Base-by-base conservation (phyloP, 495 filamentous ascomycete species). In the Podospora pseudoanserina region DNA sequence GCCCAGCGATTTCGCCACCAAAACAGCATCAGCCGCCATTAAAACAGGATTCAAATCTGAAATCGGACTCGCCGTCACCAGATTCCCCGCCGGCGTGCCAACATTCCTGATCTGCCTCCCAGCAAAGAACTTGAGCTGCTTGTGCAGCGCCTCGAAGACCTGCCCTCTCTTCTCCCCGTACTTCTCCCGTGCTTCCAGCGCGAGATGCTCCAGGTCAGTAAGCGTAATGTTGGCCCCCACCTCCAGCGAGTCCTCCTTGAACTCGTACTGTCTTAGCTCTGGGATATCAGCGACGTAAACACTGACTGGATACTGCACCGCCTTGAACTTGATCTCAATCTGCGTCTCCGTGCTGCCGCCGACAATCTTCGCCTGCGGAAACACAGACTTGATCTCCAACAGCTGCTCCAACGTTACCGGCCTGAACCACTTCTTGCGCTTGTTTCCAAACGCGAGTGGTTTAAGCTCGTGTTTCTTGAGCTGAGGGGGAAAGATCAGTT, bases 241-340 rank as follows among this genome's bases (percentile, higher is more conserved):
- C 74, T 95, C 91, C 28, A 97, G 77, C 70, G 91, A 83, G 59
- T 95, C 89, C 19, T 93, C 90, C 28, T 90, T 81, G 74, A 99
- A 89, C 2, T 83, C 84, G 76, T 90, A 97, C 67, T 91, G 82
- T 27, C 91, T 82, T 58, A 99, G 80, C 78, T 98, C 95, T 1
- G 91, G 81, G 70, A 99, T 97, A 74, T 99, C 95, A 28, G 93
- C 93, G 16, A 98, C 88, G 75, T 90, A 98, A 0, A 99, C 94
- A 0, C 93, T 97, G 5, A 90, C 87, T 13, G 88, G 86, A 76
- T 97, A 99, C 72, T 92, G 88, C 86, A 96, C 88, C 2, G 88
- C 92, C 82, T 99, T 98, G 85, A 99, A 99, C 75, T 97, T 97
- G 79, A 96, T 90, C 78, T 99, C 95, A 64, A 99, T 97, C 77